Evolutionary conservation across 2,329 filamentous ascomycete genomes (phyloP), one percentile per base, ranked within the genome.

Genomic region (Aspergillus versicolor): DNA sequence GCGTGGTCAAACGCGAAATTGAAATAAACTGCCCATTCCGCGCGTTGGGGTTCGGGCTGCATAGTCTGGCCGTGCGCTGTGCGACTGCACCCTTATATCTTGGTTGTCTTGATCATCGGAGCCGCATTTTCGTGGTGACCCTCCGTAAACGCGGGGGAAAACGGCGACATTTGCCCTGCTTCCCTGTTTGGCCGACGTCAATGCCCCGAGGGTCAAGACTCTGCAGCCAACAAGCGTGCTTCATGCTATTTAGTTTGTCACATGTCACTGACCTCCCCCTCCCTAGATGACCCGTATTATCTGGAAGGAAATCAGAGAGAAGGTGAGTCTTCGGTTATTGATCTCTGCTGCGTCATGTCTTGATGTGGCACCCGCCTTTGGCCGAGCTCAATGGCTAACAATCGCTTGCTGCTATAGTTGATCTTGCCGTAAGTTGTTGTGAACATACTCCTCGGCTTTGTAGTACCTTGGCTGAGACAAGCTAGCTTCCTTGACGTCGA

Each of bases 251-350:
- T 24, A 13, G 7, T 48, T 42, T 53, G 19, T 56, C 55, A 60
- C 58, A 62, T 64, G 58, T 58, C 49, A 56, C 62, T 64, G 43
- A 64, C 50, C 34, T 46, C 30, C 27, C 56, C n/a, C 38, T 52
- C n/a, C 61, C 45, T 72, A 92, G 88, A 97, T 97, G 94, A 99
- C 94, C 69, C 85, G 94, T 71, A 92, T 99, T 76, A 99, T 99
- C 82, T 99, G 94, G 94, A 83, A 97, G 82, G 88, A 90, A 77
- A 99, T 99, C 85, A 97, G 97, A 85, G 90, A 97, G 81, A 96
- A 95, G 73, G 82, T 84, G 73, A 63, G 73, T 56, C 53, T 54
- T 46, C 61, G 59, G 58, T 56, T 40, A 48, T 52, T 45, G 43
- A 38, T 48, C 50, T 30, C 37, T 30, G 41, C 47, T 34, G 43